Percentiles rank a stretch among this genome's conserved stretches.
phyloP scores from a whole-genome alignment of 306 rosid species.

The Cotoneaster glaucophyllus region DNA sequence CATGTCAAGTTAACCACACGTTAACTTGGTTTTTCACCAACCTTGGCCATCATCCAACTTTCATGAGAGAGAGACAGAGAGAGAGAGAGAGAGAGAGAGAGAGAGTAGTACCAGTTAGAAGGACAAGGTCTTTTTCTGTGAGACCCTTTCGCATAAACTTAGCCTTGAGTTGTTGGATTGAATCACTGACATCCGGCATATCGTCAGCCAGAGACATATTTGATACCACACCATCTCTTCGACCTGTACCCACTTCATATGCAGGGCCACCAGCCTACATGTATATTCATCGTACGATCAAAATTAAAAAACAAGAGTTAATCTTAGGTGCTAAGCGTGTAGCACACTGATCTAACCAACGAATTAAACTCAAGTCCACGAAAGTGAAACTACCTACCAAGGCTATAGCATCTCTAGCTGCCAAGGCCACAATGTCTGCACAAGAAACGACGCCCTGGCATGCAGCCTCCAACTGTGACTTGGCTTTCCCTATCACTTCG shows the following conservation, averaged over 20 bases:
- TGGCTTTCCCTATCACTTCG: slow-evolving; percentile 71
- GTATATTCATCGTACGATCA: neutral
- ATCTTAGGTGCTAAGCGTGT: too few relatives aligned
- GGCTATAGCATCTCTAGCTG: slow-evolving; percentile 78
- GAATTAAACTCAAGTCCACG: too few relatives aligned
- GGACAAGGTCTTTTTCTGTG: slow-evolving; percentile 67
- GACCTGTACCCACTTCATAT: slow-evolving; percentile 64
- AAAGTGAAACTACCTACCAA: slow-evolving; percentile 28
- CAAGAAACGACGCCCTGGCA: slow-evolving; percentile 83
- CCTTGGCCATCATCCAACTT: slow-evolving; percentile 33
- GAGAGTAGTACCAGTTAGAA: slow-evolving; percentile 52
- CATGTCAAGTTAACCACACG: neutral
- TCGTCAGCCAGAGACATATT: slow-evolving; percentile 38
- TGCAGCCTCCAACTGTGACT: slow-evolving; percentile 42
- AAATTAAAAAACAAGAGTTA: too few relatives aligned
- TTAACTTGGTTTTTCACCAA: slow-evolving; percentile 35
- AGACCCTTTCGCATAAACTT: slow-evolving; percentile 63
- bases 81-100: slow-evolving; percentile 10
- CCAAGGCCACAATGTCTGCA: slow-evolving; percentile 77
- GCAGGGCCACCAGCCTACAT: slow-evolving; percentile 58
- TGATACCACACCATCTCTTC: slow-evolving; percentile 76
- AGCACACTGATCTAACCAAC: neutral
- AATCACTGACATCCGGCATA: slow-evolving; percentile 78
- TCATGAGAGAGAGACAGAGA: slow-evolving; percentile 56
- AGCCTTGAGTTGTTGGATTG: slow-evolving; percentile 49